These are phyloP conservation scores for Umbelopsis ramanniana DNA, from an alignment of 192 early-diverging fungal species.

Conservation along the genomic window DNA sequence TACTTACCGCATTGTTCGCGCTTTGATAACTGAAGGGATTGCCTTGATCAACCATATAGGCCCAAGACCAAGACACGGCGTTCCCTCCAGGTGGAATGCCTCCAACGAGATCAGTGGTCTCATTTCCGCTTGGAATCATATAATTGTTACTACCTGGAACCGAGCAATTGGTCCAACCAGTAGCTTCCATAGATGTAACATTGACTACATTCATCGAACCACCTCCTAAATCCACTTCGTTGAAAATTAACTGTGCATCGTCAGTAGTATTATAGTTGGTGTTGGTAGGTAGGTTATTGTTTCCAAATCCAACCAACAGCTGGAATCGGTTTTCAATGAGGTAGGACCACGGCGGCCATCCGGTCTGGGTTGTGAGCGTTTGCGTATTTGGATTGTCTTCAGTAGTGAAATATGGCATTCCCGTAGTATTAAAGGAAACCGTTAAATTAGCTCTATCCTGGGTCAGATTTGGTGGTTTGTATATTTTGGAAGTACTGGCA, in stretches of 20 bases:
- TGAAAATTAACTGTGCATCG: slow-evolving; percentile 9
- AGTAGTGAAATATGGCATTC: not conserved
- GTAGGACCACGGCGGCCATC: slow-evolving; percentile 30
- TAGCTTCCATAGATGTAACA: not conserved
- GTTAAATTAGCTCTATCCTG: not conserved
- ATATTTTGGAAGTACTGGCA: slow-evolving; percentile 1
- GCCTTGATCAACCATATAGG: not conserved
- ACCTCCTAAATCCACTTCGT: not conserved
- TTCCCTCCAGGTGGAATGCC: not conserved
- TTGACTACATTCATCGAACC: slow-evolving; percentile 2
- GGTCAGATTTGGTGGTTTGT: slow-evolving; percentile 28
- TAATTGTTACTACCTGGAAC: slow-evolving; percentile 2
- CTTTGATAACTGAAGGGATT: slow-evolving; percentile 1
- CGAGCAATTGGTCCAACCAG: slow-evolving; percentile 27
- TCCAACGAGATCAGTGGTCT: slow-evolving; percentile 9
- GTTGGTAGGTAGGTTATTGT: not conserved
- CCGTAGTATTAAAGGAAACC: slow-evolving; percentile 9
- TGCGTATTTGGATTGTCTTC: not conserved
- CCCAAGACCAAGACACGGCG: slow-evolving; percentile 14
- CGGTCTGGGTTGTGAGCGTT: not conserved
- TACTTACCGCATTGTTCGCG: slow-evolving; percentile 8
- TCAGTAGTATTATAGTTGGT: slow-evolving; percentile 3
- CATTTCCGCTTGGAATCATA: slow-evolving; percentile 13
- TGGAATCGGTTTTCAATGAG: slow-evolving; percentile 23
- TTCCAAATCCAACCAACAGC: slow-evolving; percentile 31